A percentile compares a stretch with the other conserved stretches of the same genome.
Evolutionary conservation across 805 yeast species (phyloP).

Genomic region (Candida easanensis): DNA sequence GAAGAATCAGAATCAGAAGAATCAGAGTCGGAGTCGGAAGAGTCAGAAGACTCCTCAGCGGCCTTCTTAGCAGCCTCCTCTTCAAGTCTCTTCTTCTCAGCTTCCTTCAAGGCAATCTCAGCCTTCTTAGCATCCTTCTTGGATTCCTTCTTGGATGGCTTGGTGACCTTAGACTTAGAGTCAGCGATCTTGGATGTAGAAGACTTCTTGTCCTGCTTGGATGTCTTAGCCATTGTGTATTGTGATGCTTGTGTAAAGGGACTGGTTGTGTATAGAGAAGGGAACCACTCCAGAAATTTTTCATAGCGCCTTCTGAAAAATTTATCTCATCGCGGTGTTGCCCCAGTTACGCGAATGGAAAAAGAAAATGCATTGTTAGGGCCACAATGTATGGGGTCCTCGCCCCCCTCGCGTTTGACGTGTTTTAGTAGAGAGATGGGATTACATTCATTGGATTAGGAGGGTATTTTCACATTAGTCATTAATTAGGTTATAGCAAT

Average conservation of each 20-base stretch:
- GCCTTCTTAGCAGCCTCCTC: constrained; percentile 27
- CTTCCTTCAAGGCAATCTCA: constrained; percentile 26
- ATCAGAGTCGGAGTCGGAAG: constrained; percentile 20
- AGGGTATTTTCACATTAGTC: too few relatives aligned
- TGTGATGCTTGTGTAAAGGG: not conserved
- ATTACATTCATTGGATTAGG: too few relatives aligned
- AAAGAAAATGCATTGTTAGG: constrained; percentile 2
- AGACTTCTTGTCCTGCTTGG: constrained; percentile 21
- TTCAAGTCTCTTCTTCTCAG: constrained; percentile 25
- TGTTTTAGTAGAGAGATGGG: too few relatives aligned
- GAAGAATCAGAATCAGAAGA: constrained; percentile 20
- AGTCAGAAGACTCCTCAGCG: constrained; percentile 28
- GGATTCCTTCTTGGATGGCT: constrained; percentile 25
- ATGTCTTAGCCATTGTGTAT: constrained; percentile 25
- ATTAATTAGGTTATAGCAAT: too few relatives aligned
- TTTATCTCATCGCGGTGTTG: constrained; percentile 22
- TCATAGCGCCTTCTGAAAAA: constrained; percentile 11
- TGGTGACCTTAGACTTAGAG: constrained; percentile 24
- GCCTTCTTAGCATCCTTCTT: constrained; percentile 31
- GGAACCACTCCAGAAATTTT: constrained; percentile 13
- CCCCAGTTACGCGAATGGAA: constrained; percentile 10
- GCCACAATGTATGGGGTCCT: not conserved
- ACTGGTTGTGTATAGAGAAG: not conserved
- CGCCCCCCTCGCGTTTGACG: too few relatives aligned
- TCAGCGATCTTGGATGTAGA: constrained; percentile 16